A percentile compares a stretch with the other conserved stretches of the same genome.
Evolutionary conservation across 179 eudicot genomes (phyloP).

Genomic region (Heliamphora pulchella): DNA sequence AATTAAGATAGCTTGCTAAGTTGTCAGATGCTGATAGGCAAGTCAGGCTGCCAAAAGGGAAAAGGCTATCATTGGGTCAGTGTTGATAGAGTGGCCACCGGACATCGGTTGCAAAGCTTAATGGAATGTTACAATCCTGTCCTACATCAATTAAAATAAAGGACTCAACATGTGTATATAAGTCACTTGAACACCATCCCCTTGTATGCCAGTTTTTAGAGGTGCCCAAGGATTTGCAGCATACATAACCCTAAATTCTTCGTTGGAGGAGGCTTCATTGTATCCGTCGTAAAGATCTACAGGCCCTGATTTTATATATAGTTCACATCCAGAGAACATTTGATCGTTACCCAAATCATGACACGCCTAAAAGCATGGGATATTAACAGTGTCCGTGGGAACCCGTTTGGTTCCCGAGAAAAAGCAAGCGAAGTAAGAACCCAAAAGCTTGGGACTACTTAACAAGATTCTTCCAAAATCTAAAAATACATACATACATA

Average conservation of each 20-base stretch:
- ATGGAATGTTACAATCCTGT: too few species aligned
- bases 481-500: not conserved
- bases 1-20: too few species aligned
- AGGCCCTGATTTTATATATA: not conserved
- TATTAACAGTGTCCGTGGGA: not conserved
- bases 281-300: not conserved
- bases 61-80: too few species aligned
- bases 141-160: too few species aligned
- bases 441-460: not conserved
- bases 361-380: not conserved
- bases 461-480: not conserved
- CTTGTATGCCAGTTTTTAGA: too few species aligned
- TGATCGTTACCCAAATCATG: not conserved
- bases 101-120: too few species aligned
- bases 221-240: too few species aligned
- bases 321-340: not conserved
- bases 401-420: slow-evolving; percentile 5
- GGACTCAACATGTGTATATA: too few species aligned
- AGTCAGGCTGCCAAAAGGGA: too few species aligned
- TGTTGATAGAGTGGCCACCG: too few species aligned
- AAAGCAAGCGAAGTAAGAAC: not conserved
- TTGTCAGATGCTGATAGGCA: too few species aligned
- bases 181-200: too few species aligned
- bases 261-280: not conserved
- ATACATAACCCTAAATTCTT: not conserved